Conservation (phyloP, 2,329 filamentous ascomycete genomes). For the Paraphoma sp. region DNA sequence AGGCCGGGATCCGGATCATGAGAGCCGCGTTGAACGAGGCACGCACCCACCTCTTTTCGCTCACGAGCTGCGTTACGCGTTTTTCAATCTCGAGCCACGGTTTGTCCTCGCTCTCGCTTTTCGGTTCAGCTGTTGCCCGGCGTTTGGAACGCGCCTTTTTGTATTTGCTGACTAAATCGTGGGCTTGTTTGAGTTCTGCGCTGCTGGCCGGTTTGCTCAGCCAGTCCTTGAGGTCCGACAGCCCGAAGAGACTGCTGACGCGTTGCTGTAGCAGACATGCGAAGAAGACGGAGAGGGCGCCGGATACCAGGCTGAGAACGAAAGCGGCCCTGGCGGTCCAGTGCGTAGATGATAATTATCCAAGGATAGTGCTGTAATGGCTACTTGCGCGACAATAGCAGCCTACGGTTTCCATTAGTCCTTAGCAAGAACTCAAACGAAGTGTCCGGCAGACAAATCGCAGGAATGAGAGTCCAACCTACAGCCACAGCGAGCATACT, state of each 20-base stretch:
- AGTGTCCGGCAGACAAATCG: too few species aligned
- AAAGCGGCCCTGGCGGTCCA: slow-evolving; percentile 21
- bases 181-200: too few species aligned
- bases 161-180: too few species aligned
- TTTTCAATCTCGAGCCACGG: neutral
- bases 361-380: slow-evolving; percentile 18
- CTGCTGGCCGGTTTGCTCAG: neutral
- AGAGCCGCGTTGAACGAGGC: neutral
- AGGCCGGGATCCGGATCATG: neutral
- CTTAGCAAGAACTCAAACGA: too few species aligned
- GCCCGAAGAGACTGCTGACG: neutral
- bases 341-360: slow-evolving; percentile 6
- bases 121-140: neutral
- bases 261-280: slow-evolving; percentile 1
- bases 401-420: slow-evolving; percentile 8
- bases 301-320: slow-evolving; percentile 16
- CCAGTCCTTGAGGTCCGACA: neutral
- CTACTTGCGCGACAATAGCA: slow-evolving; percentile 25
- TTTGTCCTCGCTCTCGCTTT: neutral
- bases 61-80: neutral
- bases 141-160: too few species aligned
- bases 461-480: too few species aligned
- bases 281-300: slow-evolving; percentile 19
- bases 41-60: neutral
- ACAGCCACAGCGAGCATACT: too few species aligned